Evolutionary conservation across 1,139 yeast genomes (phyloP).

Genomic region (Hansenula sp.): DNA sequence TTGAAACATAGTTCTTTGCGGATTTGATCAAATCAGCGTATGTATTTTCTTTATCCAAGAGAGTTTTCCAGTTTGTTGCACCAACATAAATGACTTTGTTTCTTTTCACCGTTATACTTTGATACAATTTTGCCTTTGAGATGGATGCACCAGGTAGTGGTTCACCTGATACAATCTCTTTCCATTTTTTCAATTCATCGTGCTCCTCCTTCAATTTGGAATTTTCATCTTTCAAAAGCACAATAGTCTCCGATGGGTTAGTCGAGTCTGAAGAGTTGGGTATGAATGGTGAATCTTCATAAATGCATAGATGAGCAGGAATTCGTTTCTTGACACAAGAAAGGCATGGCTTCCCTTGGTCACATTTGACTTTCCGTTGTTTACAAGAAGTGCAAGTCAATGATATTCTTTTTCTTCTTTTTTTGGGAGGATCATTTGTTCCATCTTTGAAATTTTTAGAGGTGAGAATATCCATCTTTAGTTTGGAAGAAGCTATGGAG

Average conservation of each 20-base stretch:
- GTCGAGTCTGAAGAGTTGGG: slow-evolving; percentile 8
- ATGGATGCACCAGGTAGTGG: background rate
- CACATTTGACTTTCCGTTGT: slow-evolving; percentile 26
- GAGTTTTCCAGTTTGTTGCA: slow-evolving; percentile 21
- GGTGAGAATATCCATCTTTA: background rate
- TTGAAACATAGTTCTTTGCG: slow-evolving; percentile 13
- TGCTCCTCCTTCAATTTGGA: slow-evolving; percentile 2
- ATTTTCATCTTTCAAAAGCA: slow-evolving; percentile 9
- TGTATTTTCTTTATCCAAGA: slow-evolving; percentile 9
- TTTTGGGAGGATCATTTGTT: slow-evolving; percentile 1
- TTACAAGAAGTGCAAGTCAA: slow-evolving; percentile 27
- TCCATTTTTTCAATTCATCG: slow-evolving; percentile 3
- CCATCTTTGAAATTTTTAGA: background rate
- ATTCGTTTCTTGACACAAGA: slow-evolving; percentile 23
- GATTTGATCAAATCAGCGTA: slow-evolving; percentile 9
- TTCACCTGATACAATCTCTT: slow-evolving; percentile 4
- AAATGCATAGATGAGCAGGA: slow-evolving; percentile 22
- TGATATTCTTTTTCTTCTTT: slow-evolving; percentile 24
- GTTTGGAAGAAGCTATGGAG: no score
- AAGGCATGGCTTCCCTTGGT: slow-evolving; percentile 26
- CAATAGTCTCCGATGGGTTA: slow-evolving; percentile 10
- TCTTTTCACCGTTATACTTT: slow-evolving; percentile 4
- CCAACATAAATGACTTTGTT: slow-evolving; percentile 18
- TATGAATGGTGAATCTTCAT: slow-evolving; percentile 21
- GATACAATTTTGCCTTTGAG: background rate